These are phyloP conservation scores for Boletus subcaerulescens DNA, from an alignment of 768 basidiomycete genomes.

Conservation along the genomic window DNA sequence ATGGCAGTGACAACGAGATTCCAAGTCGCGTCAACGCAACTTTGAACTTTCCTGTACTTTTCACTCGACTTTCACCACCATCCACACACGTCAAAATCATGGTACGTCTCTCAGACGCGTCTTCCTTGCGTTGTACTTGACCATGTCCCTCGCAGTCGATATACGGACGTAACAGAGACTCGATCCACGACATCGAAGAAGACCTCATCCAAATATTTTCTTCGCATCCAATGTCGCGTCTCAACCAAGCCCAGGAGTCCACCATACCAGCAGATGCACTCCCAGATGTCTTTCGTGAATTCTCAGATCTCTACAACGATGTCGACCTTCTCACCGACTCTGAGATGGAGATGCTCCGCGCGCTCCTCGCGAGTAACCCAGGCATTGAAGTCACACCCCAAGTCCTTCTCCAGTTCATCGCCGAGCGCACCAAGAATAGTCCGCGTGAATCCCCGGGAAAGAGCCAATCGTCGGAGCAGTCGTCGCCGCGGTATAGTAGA, in stretches of 20 bases:
- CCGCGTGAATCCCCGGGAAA: slow-evolving; percentile 30
- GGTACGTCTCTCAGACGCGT: slow-evolving; percentile 23
- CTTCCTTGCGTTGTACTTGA: not conserved
- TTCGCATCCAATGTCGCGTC: slow-evolving; percentile 57
- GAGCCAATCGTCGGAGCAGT: slow-evolving; percentile 7
- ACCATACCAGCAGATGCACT: slow-evolving; percentile 70
- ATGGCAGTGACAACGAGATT: not conserved
- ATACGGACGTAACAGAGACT: slow-evolving; percentile 64
- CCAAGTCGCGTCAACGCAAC: slow-evolving; percentile 1
- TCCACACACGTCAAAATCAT: slow-evolving; percentile 17
- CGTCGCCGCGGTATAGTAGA: slow-evolving; percentile 6
- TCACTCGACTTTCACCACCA: not conserved
- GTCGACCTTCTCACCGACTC: slow-evolving; percentile 60
- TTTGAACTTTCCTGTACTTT: slow-evolving; percentile 8
- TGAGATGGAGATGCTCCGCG: slow-evolving; percentile 60
- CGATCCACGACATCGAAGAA: slow-evolving; percentile 66
- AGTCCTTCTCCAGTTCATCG: slow-evolving; percentile 62
- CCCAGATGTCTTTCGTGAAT: slow-evolving; percentile 63
- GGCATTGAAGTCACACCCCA: slow-evolving; percentile 68
- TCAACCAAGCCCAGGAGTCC: slow-evolving; percentile 57
- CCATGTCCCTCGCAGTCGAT: slow-evolving; percentile 23
- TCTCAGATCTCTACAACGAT: slow-evolving; percentile 57
- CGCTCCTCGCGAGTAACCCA: slow-evolving; percentile 55
- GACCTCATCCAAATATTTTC: slow-evolving; percentile 66
- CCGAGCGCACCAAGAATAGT: slow-evolving; percentile 49